Percentiles rank a stretch among this genome's conserved stretches.
Conservation (phyloP, 2,329 filamentous ascomycete genomes). For the Botrytis tulipae region DNA sequence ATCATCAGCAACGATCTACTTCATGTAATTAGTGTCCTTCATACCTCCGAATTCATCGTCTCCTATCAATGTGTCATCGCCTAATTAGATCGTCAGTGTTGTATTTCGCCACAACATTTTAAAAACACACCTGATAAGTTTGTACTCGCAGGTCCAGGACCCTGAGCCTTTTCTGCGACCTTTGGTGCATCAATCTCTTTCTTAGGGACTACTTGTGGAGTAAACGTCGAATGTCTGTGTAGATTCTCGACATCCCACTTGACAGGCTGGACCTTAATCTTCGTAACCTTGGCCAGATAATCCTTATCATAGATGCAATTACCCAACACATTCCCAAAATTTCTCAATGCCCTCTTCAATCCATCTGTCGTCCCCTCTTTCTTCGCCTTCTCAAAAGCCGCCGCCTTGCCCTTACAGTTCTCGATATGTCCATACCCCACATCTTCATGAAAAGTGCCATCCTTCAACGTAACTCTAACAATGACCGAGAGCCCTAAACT, state of each 20-base stretch:
- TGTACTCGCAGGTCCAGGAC: neutral
- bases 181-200: conserved; percentile 37
- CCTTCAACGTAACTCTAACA: conserved; percentile 82
- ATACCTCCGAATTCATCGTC: conserved; percentile 57
- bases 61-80: conserved; percentile 42
- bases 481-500: conserved; percentile 86
- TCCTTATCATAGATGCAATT: conserved; percentile 98
- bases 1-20: conserved; percentile 37
- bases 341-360: conserved; percentile 83
- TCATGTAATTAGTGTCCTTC: conserved; percentile 41
- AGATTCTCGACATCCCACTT: conserved; percentile 78
- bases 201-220: conserved; percentile 23
- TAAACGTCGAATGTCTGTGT: conserved; percentile 74
- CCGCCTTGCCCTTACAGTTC: conserved; percentile 91
- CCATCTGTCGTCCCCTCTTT: conserved; percentile 97
- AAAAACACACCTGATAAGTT: conserved; percentile 4
- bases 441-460: conserved; percentile 97
- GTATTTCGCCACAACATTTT: neutral
- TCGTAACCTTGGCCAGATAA: conserved; percentile 85
- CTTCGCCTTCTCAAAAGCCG: conserved; percentile 97
- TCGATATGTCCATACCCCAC: conserved; percentile 96
- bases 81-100: conserved; percentile 28
- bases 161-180: conserved; percentile 31
- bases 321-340: conserved; percentile 94
- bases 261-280: conserved; percentile 75